Percentiles rank a stretch among this genome's conserved stretches.
Evolutionary conservation across 305 asterid species (phyloP).

Genomic region (Rubia tinctorum): DNA sequence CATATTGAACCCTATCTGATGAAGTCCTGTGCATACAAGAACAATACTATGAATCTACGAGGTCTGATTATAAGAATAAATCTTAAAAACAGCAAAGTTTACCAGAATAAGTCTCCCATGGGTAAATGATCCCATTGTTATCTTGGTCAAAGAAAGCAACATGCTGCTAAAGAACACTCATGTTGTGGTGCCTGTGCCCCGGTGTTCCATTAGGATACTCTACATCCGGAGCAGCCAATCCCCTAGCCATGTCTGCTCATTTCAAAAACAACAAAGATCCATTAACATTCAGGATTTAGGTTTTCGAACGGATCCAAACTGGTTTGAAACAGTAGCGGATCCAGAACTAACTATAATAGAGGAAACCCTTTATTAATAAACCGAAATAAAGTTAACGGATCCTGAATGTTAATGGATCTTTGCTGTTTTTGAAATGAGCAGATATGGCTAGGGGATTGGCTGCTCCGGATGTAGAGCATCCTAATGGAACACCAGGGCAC

Average conservation of each 20-base stretch:
- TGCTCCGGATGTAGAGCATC: conserved; percentile 86
- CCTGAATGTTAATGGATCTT: too few relatives aligned
- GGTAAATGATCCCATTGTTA: conserved; percentile 70
- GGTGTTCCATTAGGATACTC: conserved; percentile 84
- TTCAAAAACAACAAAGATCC: background rate
- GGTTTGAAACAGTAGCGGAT: background rate
- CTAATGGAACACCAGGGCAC: conserved; percentile 71
- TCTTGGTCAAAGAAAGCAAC: conserved; percentile 84
- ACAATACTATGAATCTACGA: background rate
- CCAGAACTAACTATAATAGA: too few relatives aligned
- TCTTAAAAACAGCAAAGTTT: background rate
- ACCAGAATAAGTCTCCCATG: conserved; percentile 91
- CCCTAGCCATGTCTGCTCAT: conserved; percentile 74
- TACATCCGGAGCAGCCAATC: conserved; percentile 70
- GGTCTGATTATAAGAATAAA: background rate
- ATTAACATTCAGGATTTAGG: too few relatives aligned
- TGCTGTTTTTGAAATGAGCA: conserved; percentile 20
- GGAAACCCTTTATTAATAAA: too few relatives aligned
- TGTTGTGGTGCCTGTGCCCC: conserved; percentile 48
- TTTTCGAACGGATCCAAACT: background rate
- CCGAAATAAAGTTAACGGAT: too few relatives aligned
- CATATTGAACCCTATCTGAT: conserved; percentile 63
- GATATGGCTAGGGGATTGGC: conserved; percentile 80
- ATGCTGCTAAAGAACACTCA: conserved; percentile 92
- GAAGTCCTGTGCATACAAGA: conserved; percentile 33